These are phyloP conservation scores for Beta corolliflora DNA, from an alignment of 179 eudicot genomes.

Conservation along the genomic window DNA sequence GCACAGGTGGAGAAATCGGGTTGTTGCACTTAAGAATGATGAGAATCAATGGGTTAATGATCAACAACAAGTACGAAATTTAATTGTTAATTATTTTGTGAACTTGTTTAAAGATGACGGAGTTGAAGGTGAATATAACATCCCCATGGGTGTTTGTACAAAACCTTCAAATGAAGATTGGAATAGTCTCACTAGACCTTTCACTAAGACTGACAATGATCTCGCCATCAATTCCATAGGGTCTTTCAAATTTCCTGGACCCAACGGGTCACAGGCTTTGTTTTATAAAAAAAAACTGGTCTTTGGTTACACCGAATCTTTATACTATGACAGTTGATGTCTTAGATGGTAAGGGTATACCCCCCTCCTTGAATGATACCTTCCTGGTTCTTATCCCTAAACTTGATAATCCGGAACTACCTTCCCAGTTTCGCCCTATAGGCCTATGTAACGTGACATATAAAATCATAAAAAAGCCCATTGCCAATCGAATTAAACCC, in stretches of 20 bases:
- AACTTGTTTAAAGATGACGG: background rate
- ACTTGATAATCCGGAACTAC: background rate
- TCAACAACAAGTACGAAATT: background rate
- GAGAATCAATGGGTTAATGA: background rate
- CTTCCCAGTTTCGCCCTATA: background rate
- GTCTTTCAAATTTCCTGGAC: background rate
- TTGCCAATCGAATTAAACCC: background rate
- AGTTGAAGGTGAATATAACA: no score
- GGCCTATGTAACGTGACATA: background rate
- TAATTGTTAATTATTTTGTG: background rate
- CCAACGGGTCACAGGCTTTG: background rate
- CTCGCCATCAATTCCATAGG: background rate
- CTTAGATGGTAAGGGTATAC: background rate
- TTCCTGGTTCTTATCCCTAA: background rate
- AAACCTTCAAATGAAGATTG: background rate
- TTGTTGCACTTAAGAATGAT: background rate
- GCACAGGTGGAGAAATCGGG: background rate
- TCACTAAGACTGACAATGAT: background rate
- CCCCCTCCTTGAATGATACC: background rate
- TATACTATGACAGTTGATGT: no score
- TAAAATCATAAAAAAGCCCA: background rate
- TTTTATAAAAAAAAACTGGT: background rate
- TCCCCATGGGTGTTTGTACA: background rate
- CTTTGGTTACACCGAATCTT: background rate
- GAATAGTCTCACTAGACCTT: background rate